Conservation (phyloP, 352 stramenopile species). For the Phytophthora chlamydospora region DNA sequence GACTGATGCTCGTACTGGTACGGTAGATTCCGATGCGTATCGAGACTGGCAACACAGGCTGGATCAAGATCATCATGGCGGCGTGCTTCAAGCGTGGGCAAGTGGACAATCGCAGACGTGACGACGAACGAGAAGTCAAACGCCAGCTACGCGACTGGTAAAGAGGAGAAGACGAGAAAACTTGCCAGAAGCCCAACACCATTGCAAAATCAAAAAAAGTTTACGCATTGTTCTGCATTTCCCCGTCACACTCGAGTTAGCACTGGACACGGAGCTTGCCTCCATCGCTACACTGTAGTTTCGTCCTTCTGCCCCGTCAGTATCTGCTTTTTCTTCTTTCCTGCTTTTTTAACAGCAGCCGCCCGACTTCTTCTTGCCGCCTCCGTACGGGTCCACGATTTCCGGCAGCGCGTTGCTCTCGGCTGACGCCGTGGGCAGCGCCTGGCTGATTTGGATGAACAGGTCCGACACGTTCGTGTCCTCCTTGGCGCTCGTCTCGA, state of each 20-base stretch:
- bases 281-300: conserved; percentile 9
- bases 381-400: conserved; percentile 86
- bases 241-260: conserved; percentile 11
- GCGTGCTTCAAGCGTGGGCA: conserved; percentile 71
- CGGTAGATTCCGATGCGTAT: conserved; percentile 72
- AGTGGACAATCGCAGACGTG: conserved; percentile 75
- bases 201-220: conserved; percentile 37
- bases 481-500: conserved; percentile 95
- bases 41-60: conserved; percentile 77
- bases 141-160: conserved; percentile 81
- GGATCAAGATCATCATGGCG: conserved; percentile 86
- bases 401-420: conserved; percentile 87
- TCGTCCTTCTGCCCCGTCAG: conserved; percentile 10
- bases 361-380: conserved; percentile 83
- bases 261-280: conserved; percentile 4
- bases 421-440: conserved; percentile 66
- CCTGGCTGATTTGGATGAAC: conserved; percentile 92
- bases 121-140: conserved; percentile 78
- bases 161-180: background rate
- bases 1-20: background rate
- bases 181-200: conserved; percentile 1
- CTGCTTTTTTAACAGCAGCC: conserved; percentile 75
- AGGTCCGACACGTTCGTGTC: conserved; percentile 94
- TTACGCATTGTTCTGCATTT: conserved; percentile 42
- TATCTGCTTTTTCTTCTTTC: conserved; percentile 2